Base-by-base conservation (phyloP, 305 asterid species). In the Solanum hybrid region DNA sequence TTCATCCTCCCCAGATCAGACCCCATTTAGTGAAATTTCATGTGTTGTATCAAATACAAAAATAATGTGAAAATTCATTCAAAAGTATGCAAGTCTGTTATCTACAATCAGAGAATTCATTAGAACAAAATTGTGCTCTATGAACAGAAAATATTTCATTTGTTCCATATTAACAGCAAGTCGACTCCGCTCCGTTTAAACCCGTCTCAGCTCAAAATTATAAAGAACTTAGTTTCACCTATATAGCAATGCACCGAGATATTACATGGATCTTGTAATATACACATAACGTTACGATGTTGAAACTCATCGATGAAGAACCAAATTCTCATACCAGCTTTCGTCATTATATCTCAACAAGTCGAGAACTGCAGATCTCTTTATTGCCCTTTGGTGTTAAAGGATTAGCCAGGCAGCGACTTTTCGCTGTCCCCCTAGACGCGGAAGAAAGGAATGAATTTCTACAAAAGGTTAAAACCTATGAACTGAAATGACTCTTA, bases 401-500 rank as follows among this genome's bases (percentile, higher is more conserved):
- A 71, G 74, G 42, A 39, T 61, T 84, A 6, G 28, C 42, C 40
- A 46, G 22, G 24, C 67, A 86, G 75, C 57, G 28, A 12, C 57
- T 35, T 84, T 76, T 51, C 1, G 31, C 75, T 20, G 75, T 51
- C 24, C 29, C 12, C 8, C 42, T 51, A 31, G 31, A 11, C 3
- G 42, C 8, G 22, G 88, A 84, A 84, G 39, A 3, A 84, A 35
- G 88, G 42, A 89, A 92, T 16, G 11, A 33, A 90, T n/a, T 16
- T 26, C 75, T 87, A 40, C 12, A 46, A 40, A 31, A 77, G 82
- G 80, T 14, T 29, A 26, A 16, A 90, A 42, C 74, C 88, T 90
- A 39, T 20, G 74, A 89, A 40, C 8, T 76, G 42, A 33, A 74
- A 1, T 8, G 18, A 37, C 67, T 61, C 35, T 93, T 90, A 97